phyloP scores from a whole-genome alignment of 2,329 filamentous ascomycete genomes.

The Cercospora zeae-maydis region DNA sequence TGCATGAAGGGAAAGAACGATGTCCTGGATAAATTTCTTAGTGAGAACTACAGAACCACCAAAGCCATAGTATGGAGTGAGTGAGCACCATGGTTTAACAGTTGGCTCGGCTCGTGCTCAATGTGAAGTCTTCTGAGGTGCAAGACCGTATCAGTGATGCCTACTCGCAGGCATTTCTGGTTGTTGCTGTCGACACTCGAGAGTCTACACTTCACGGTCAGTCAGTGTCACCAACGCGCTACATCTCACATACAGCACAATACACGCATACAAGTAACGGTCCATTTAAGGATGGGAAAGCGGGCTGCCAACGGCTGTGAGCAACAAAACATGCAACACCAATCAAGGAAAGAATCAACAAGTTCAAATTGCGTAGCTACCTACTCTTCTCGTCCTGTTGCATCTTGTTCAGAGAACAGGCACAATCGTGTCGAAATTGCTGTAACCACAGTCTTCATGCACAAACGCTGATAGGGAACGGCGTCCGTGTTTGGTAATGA shows the following conservation, averaged over 20 bases:
- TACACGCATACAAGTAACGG: background rate
- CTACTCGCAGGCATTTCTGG: background rate
- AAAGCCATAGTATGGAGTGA: background rate
- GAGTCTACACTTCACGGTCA: background rate
- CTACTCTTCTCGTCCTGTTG: background rate
- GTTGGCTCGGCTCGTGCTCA: background rate
- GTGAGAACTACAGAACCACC: too few species aligned
- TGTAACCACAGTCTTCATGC: constrained; percentile 63
- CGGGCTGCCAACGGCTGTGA: background rate
- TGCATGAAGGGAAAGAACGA: constrained; percentile 1
- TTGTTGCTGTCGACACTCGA: background rate
- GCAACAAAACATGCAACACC: background rate
- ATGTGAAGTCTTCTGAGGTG: background rate
- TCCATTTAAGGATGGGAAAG: background rate
- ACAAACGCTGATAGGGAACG: constrained; percentile 53
- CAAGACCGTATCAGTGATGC: background rate
- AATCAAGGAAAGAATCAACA: background rate
- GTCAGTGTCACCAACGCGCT: background rate
- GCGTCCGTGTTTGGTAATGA: constrained; percentile 66
- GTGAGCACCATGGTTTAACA: background rate
- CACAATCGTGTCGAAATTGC: constrained; percentile 17
- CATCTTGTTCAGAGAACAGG: background rate
- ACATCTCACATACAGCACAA: too few species aligned
- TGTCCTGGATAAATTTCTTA: background rate
- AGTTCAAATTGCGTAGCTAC: background rate